These are phyloP conservation scores for Entamoeba invadens DNA, from an alignment of 208 protist species.

Conservation along the genomic window DNA sequence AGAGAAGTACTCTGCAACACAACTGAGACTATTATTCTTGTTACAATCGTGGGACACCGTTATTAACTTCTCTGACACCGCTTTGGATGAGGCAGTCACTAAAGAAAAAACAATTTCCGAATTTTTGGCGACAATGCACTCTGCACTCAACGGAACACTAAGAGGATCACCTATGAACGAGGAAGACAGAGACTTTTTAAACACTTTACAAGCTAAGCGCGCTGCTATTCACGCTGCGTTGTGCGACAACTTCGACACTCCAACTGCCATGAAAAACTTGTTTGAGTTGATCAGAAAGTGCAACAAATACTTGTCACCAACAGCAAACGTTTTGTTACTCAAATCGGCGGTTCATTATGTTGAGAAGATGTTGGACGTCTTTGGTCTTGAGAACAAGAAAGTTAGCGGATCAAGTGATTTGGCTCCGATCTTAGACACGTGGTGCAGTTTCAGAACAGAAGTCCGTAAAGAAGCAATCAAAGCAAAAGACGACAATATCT, in stretches of 20 bases:
- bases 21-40: constrained; percentile 77
- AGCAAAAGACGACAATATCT: background rate
- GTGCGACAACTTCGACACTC: background rate
- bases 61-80: background rate
- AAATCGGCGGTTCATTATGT: background rate
- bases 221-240: background rate
- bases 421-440: background rate
- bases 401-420: background rate
- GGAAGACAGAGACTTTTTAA: background rate
- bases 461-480: background rate
- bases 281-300: background rate
- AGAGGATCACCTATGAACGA: background rate
- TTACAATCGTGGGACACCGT: background rate
- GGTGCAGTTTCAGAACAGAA: background rate
- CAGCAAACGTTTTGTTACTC: background rate
- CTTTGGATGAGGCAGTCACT: background rate
- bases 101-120: background rate
- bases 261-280: background rate
- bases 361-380: background rate
- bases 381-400: background rate
- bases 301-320: background rate
- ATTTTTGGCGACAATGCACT: background rate
- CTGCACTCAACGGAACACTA: background rate
- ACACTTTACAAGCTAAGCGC: background rate
- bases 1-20: constrained; percentile 40